Base-by-base conservation (phyloP, 345 rosid genomes). In the Camelina neglecta region DNA sequence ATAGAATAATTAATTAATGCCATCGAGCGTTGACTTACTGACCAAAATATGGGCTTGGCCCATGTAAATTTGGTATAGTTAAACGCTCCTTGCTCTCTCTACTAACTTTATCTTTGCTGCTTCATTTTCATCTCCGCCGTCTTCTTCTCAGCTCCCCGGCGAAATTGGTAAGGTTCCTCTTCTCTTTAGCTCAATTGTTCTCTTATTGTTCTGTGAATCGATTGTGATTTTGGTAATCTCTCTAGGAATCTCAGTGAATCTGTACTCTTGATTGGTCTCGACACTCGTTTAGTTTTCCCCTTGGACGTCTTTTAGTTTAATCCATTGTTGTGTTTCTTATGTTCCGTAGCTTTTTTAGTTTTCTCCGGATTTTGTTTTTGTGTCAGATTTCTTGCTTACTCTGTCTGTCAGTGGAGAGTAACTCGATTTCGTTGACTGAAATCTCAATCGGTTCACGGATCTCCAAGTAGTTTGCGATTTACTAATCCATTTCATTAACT, bases 21-120 rank as follows among this genome's bases (percentile, higher is more conserved):
- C 55, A 39, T 42, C 0, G 5, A 21, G 5, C 60, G 69, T 65
- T 72, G 76, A 77, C 76, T 57, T 56, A 47, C 57, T 26, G 45
- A 56, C 42, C 15, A 45, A 35, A 6, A 21, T 6, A 36, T 76
- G 80, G 80, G 76, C 80, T 60, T 47, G 67, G 72, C 67, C 80
- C 75, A 71, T 36, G 26, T 50, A 60, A 5, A 54, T 45, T 59
- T n/a, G 59, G 35, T 10, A 45, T 29, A 74, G n/a, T 63, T 60
- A 35, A 60, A 53, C 39, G 31, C 31, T 24, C 60, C 42, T 60
- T 18, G 29, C 16, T 51, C 69, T 31, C 36, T 7, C 81, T 60
- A 29, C 31, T 29, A 1, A 0, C 31, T 74, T 71, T 65, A 72
- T 69, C 61, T 60, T n/a, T 23, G 53, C 39, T 56, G 12, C 65